Evolutionary conservation across 305 asterid species (phyloP), one percentile per base, ranked within the genome.

Genomic region (Andrographis paniculata): DNA sequence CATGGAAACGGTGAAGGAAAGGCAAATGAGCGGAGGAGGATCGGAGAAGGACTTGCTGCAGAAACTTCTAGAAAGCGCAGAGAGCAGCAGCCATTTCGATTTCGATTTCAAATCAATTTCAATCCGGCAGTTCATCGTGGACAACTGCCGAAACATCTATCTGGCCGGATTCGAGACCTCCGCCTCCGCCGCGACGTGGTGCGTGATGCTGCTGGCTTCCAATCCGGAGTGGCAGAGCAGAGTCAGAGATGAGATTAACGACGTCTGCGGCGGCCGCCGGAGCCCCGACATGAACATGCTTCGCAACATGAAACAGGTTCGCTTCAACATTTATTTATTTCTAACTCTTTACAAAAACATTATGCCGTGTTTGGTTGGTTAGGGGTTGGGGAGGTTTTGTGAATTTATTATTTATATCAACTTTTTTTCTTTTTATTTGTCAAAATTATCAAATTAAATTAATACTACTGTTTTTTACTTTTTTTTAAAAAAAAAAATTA

Each of bases 191-290:
- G 75, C 82, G 39, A 63, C 94, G 16, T 82, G 96, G 93, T 82
- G 94, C 52, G 63, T 86, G 73, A 66, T 86, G 86, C 44, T 63
- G 35, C 67, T 82, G 37, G 94, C 80, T n/a, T 71, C 81, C 45
- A 52, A 79, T 64, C 92, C 87, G 38, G 77, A 79, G 2, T 86
- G 96, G 94, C 96, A 82, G 62, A 74, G 64, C 56, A 81, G 73
- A 30, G 80, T 69, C 28, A 85, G 82, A 42, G 67, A 65, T 38
- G 94, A 82, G 70, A 86, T 66, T 43, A 69, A 79, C 44, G 70
- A 68, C 45, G 48, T 79, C 12, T 79, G 86, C 17, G 80, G 86
- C 28, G 24, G 15, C 20, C 55, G 65, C 18, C 45, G 53, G 35
- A n/a, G n/a, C n/a, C 88, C 84, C 5, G 57, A 68, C 17, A 62